Percentiles rank a stretch among this genome's conserved stretches.
Conservation (phyloP, 2,329 filamentous ascomycete genomes). For the Herpomyces periplanetae region DNA sequence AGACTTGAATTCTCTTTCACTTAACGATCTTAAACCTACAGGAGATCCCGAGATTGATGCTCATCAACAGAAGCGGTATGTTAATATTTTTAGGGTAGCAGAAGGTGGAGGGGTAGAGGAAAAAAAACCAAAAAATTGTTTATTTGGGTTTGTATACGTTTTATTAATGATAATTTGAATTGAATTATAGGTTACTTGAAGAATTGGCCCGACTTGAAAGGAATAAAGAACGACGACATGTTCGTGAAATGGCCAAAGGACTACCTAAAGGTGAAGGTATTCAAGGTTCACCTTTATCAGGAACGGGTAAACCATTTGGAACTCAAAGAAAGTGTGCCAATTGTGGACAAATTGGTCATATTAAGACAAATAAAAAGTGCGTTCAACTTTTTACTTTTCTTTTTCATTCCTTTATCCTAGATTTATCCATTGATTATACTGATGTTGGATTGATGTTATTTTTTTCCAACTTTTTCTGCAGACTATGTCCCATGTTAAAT, state of each 20-base stretch:
- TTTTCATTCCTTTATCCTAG: conserved; percentile 2
- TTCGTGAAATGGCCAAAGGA: conserved; percentile 59
- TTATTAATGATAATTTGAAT: conserved; percentile 6
- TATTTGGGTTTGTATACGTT: conserved; percentile 4
- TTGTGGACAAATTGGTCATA: conserved; percentile 80
- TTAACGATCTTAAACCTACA: conserved; percentile 19
- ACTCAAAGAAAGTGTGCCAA: conserved; percentile 69
- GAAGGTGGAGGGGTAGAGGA: no score
- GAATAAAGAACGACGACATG: conserved; percentile 60
- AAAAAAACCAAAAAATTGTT: no score
- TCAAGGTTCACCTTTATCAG: conserved; percentile 9
- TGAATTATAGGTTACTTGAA: conserved; percentile 18
- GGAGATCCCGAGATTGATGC: conserved; percentile 24
- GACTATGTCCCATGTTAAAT: conserved; percentile 48
- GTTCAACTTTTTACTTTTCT: conserved; percentile 6
- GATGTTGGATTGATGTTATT: conserved; percentile 1
- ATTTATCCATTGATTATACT: conserved; percentile 3
- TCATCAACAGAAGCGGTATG: conserved; percentile 17
- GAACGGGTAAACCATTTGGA: conserved; percentile 18
- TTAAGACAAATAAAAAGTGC: conserved; percentile 97
- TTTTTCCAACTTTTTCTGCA: conserved; percentile 8
- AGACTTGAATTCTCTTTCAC: conserved; percentile 14
- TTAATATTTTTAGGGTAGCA: conserved; percentile 2
- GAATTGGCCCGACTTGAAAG: conserved; percentile 54
- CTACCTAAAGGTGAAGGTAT: conserved; percentile 8